phyloP scores from a whole-genome alignment of 352 stramenopile species.

The Globisporangium radiosum region DNA sequence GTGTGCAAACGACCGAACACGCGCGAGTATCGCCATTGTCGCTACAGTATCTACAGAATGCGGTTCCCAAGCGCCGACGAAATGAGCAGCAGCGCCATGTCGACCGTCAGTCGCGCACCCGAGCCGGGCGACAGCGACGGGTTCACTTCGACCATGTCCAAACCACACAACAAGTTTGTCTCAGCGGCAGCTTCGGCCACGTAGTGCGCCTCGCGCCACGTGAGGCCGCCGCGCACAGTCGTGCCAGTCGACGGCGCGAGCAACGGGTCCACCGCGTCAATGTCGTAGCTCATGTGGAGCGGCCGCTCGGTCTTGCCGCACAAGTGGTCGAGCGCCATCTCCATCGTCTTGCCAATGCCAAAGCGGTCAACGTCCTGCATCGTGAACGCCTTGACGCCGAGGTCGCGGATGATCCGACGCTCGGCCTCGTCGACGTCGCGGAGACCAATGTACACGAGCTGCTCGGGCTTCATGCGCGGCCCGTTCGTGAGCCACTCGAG shows the following conservation, averaged over 20 bases:
- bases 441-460: slow-evolving; percentile 95
- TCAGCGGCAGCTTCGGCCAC: slow-evolving; percentile 90
- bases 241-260: slow-evolving; percentile 95
- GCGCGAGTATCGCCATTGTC: no score
- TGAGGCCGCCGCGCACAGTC: slow-evolving; percentile 91
- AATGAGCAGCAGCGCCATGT: slow-evolving; percentile 91
- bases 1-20: no score
- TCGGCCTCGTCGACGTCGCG: slow-evolving; percentile 92
- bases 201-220: slow-evolving; percentile 96
- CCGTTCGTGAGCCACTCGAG: slow-evolving; percentile 91
- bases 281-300: slow-evolving; percentile 97
- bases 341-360: slow-evolving; percentile 96
- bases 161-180: slow-evolving; percentile 81
- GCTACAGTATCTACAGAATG: slow-evolving; percentile 59
- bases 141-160: slow-evolving; percentile 98
- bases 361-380: slow-evolving; percentile 97
- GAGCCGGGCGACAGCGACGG: slow-evolving; percentile 80
- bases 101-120: slow-evolving; percentile 89
- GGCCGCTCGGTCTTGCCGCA: slow-evolving; percentile 81
- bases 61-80: slow-evolving; percentile 90
- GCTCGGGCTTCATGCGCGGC: slow-evolving; percentile 68
- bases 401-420: slow-evolving; percentile 84
- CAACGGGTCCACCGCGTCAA: slow-evolving; percentile 95
- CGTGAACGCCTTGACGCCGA: slow-evolving; percentile 93
- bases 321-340: slow-evolving; percentile 94